Conservation (phyloP, 495 filamentous ascomycete species). For the Penicillium bialowiezense region DNA sequence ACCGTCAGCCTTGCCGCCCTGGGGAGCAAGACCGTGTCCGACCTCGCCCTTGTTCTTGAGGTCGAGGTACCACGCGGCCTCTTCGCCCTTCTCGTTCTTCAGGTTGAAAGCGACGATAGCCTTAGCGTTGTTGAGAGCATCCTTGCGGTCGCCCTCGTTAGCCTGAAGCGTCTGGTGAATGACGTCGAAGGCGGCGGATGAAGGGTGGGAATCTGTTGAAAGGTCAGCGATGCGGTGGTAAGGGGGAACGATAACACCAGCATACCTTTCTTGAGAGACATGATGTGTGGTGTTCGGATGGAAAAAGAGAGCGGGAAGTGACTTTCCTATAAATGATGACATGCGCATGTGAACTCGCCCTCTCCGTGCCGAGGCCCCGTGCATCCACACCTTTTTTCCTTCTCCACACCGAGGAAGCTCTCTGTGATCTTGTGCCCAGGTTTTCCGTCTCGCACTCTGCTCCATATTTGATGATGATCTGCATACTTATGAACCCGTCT, state of each 20-base stretch:
- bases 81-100: conserved; percentile 79
- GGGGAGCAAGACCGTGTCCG: conserved; percentile 64
- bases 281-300: conserved; percentile 36
- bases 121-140: conserved; percentile 81
- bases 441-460: not conserved
- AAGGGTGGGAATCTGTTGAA: conserved; percentile 79
- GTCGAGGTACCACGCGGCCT: conserved; percentile 90
- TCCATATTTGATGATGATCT: conserved; percentile 1
- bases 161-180: conserved; percentile 73
- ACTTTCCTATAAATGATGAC: conserved; percentile 6
- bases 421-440: not conserved
- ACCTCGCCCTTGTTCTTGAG: conserved; percentile 86
- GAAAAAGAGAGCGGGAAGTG: not conserved
- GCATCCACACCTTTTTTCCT: not conserved
- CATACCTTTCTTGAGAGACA: conserved; percentile 83
- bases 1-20: conserved; percentile 79
- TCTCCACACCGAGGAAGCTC: conserved; percentile 13
- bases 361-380: conserved; percentile 20
- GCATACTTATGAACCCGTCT: not conserved
- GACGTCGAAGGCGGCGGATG: conserved; percentile 85
- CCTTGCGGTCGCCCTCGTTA: conserved; percentile 72
- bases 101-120: conserved; percentile 88
- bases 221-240: too few relatives aligned
- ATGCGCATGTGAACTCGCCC: conserved; percentile 22
- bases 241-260: too few relatives aligned